Evolutionary conservation across 352 stramenopile species (phyloP).

Genomic region (Globisporangium abappressorium): DNA sequence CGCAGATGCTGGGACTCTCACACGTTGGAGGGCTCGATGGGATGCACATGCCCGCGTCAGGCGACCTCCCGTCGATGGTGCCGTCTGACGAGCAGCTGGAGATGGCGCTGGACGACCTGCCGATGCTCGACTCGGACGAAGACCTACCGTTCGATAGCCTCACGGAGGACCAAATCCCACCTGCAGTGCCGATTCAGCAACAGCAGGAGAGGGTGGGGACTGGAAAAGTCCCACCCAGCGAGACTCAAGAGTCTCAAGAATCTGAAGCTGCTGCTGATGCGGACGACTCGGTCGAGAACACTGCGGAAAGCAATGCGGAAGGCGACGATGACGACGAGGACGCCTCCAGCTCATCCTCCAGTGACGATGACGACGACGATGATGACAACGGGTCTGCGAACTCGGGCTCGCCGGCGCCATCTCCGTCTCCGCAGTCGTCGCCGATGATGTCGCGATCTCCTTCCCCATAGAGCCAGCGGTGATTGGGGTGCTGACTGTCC

Average conservation of each 20-base stretch:
- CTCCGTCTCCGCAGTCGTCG: constrained; percentile 48
- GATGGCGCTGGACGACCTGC: constrained; percentile 64
- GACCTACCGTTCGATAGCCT: constrained; percentile 41
- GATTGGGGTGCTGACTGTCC: not conserved
- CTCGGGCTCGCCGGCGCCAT: constrained; percentile 53
- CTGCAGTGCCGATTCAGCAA: not conserved
- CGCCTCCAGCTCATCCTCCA: constrained; percentile 36
- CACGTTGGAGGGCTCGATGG: not conserved
- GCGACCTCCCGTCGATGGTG: constrained; percentile 33
- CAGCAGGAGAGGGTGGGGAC: not conserved
- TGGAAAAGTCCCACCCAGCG: not conserved
- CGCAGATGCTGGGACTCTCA: not conserved
- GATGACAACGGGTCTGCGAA: constrained; percentile 53
- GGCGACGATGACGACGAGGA: constrained; percentile 44
- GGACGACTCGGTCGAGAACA: constrained; percentile 17
- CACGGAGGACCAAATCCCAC: constrained; percentile 13
- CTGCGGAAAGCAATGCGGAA: constrained; percentile 21
- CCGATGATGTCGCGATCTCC: constrained; percentile 59
- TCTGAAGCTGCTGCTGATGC: not conserved
- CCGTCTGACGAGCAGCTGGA: constrained; percentile 72
- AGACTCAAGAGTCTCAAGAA: not conserved
- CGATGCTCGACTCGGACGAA: constrained; percentile 70
- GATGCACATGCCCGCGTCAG: constrained; percentile 12
- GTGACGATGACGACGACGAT: constrained; percentile 29
- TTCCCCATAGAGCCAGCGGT: constrained; percentile 30